These are phyloP conservation scores for Geotrichum bryndzae DNA, from an alignment of 1,139 yeast genomes.

Conservation along the genomic window DNA sequence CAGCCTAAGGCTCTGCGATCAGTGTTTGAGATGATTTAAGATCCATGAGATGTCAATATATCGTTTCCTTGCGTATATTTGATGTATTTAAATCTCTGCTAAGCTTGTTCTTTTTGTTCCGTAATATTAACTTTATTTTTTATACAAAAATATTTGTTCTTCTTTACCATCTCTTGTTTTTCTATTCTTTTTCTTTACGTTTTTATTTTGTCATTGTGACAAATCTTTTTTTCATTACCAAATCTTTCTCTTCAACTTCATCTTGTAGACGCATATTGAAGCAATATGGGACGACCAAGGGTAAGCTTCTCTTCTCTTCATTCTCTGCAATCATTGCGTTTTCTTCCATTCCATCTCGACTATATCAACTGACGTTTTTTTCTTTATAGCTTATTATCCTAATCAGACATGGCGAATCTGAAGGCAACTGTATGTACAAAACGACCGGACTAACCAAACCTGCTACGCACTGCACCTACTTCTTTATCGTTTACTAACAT, in stretches of 20 bases:
- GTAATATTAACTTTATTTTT: background rate
- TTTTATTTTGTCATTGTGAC: background rate
- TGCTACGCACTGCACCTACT: background rate
- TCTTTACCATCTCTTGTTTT: background rate
- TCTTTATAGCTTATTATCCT: slow-evolving; percentile 55
- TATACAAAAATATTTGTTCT: background rate
- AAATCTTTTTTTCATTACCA: background rate
- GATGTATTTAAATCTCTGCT: background rate
- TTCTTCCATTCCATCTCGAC: background rate
- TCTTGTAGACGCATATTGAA: background rate
- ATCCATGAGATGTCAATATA: too few species aligned
- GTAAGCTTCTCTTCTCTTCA: slow-evolving; percentile 39
- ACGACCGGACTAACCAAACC: background rate
- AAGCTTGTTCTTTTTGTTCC: background rate
- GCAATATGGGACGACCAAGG: slow-evolving; percentile 52
- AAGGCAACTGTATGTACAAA: slow-evolving; percentile 54
- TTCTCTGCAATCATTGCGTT: background rate
- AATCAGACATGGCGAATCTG: slow-evolving; percentile 87
- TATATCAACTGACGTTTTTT: slow-evolving; percentile 2
- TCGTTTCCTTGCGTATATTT: background rate
- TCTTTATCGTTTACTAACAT: background rate
- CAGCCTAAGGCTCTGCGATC: too few species aligned
- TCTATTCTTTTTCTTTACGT: background rate
- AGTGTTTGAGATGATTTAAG: too few species aligned
- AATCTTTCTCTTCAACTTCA: background rate